Base-by-base conservation (phyloP, 257 asterid genomes). In the Catharanthus roseus region DNA sequence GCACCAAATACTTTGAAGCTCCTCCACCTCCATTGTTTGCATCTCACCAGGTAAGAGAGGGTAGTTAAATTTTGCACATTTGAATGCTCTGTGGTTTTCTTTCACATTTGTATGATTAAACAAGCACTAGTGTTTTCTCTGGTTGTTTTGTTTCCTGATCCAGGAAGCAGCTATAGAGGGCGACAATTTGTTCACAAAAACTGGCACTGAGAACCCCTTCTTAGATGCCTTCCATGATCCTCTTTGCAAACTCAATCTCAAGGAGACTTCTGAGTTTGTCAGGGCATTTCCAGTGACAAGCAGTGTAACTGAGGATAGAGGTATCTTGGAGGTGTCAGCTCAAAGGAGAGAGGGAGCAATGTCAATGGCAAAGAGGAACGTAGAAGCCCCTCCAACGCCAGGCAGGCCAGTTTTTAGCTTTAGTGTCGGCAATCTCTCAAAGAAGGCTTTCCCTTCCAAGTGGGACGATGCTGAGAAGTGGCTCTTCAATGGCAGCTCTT, bases 381-480 rank as follows among this genome's bases (percentile, higher is more conserved):
- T 82, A 29, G 99, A 91, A 70, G 97, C 92, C 68, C 97, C 99
- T 23, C 79, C 90, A 0, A 93, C 99, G 15, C 99, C 99, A 39
- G 99, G 99, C 34, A 89, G 99, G 86, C 99, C 99, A 28, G 68
- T 93, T 79, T 91, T 93, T 88, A 88, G 96, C 76, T 93, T 93
- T 71, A 93, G 93, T 76, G 86, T 77, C 74, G 92, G 91, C 15
- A 85, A 72, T 75, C 74, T 86, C 57, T 57, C 89, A 68, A 91
- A 90, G 77, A 93, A 89, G 62, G 70, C 79, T 21, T 82, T 88
- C 29, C 96, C 99, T 75, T 93, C 99, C 3, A 93, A 93, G 72
- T 93, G 99, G 99, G 97, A 93, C 71, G 97, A 93, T 83, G 99
- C 99, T n/a, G 96, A 93, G 61, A 93, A 93, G 75, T 93, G 99